Evolutionary conservation across 139 green algal species (phyloP).

Genomic region (Chlorella ohadii): DNA sequence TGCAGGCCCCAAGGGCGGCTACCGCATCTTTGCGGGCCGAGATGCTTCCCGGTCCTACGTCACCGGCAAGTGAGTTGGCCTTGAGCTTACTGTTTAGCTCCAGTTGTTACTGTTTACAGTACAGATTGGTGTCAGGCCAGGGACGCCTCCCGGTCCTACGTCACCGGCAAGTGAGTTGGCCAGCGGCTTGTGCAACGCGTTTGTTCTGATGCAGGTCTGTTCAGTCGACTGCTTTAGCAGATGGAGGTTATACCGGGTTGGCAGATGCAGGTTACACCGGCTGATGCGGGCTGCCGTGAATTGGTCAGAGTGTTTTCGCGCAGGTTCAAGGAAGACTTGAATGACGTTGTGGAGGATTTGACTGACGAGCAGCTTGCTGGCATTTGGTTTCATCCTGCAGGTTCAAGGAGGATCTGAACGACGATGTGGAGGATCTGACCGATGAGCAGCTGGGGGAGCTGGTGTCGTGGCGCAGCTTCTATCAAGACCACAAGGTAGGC

Average conservation of each 20-base stretch:
- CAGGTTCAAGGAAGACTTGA: neutral
- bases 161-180: conserved; percentile 26
- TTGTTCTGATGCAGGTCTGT: too few species aligned
- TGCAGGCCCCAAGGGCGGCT: conserved; percentile 54
- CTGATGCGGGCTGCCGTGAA: too few species aligned
- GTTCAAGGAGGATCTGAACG: conserved; percentile 65
- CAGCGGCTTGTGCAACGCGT: too few species aligned
- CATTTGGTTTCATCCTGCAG: too few species aligned
- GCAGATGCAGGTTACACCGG: too few species aligned
- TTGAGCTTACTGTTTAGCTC: too few species aligned
- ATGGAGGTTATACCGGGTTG: too few species aligned
- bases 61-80: conserved; percentile 32
- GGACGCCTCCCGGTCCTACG: conserved; percentile 65
- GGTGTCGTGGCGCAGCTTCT: conserved; percentile 71
- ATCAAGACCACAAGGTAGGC: conserved; percentile 45
- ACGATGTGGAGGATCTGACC: conserved; percentile 61
- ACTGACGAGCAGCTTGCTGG: neutral
- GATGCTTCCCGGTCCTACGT: conserved; percentile 65
- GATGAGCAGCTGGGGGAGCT: conserved; percentile 57
- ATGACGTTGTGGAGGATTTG: neutral
- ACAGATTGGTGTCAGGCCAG: too few species aligned
- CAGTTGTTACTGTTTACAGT: too few species aligned
- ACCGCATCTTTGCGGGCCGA: conserved; percentile 64
- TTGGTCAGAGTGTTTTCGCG: too few species aligned
- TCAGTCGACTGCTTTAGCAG: too few species aligned